Base-by-base conservation (phyloP, 176 grass and related monocot genomes). In the Bromus sterilis region DNA sequence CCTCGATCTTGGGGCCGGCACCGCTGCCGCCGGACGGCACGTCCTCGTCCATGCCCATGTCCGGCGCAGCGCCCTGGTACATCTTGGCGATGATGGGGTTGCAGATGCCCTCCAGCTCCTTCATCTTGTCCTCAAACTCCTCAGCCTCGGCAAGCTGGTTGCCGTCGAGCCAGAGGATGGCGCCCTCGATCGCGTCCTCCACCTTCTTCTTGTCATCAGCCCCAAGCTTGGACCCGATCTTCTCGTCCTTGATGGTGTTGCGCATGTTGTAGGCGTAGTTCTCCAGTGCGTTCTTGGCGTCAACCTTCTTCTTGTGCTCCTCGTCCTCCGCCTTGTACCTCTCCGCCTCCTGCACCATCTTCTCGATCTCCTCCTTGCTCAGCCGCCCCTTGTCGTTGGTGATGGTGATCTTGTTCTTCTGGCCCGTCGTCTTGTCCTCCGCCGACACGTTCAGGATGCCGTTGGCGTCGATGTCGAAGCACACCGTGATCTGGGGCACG, bases 241-340 rank as follows among this genome's bases (percentile, higher is more conserved):
- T 91, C 48, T 91, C 90, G 51, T 92, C 90, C 83, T 86, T 89
- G 66, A 92, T 76, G 28, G 86, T 89, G 86, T 86, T 92, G 33
- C 86, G 71, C 94, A 97, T 97, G 92, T 94, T 97, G 80, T 97
- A 97, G 9, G 92, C 89, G 31, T 94, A 92, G 80, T 97, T 97
- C 77, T 97, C 92, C 12, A 97, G 80, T 12, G 80, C 34, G 58
- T 97, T 97, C 77, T 97, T 97, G 2, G 94, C 92, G 0, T 97
- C 92, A 7, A 97, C 92, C 87, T 94, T 91, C 75, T 89, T 92
- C 87, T 92, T 97, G 76, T 80, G 86, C 51, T 86, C 86, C 69
- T 89, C 90, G 67, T 92, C 90, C 69, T 92, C 90, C 16, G 90
- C 33, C 83, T 86, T 92, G 86, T 92, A 89, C 86, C 83, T 80